Base-by-base conservation (phyloP, 2,329 filamentous ascomycete genomes). In the Reticulascus tulasneorum region DNA sequence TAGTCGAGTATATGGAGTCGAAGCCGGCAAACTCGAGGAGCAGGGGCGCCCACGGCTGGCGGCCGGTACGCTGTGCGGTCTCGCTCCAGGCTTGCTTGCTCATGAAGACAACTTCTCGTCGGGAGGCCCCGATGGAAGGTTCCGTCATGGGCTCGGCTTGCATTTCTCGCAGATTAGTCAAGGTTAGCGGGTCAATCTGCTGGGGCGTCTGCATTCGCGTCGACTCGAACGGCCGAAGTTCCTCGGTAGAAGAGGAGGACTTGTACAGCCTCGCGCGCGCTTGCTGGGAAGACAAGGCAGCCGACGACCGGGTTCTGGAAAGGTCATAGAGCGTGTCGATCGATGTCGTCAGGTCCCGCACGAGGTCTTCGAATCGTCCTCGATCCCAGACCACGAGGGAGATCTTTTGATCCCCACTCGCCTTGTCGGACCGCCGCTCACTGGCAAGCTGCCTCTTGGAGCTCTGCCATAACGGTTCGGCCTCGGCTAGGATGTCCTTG, bases 271-370 rank as follows among this genome's bases (percentile, higher is more conserved):
- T 63, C 51, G 45, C 56, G 43, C 39, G 51, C 29, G 44, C 55
- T 33, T 34, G 50, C 40, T 52, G 51, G 5, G 58, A 51, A 3
- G 59, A 53, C 9, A 59, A 49, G 4, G 61, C 58, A 2, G 60
- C 63, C 1, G 69, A 70, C 1, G 72, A 69, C 15, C 84, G 69
- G 11, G 82, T 83, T 32, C 80, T 67, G 0, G 84, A 88, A 11
- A 90, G 67, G 51, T 89, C 84, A 55, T 86, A 89, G 2, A 91
- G 70, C 0, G 82, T 87, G 58, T 90, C 86, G 55, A 90, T 87
- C 3, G 83, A 87, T 6, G 78, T 77, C 12, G 84, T 89, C 45
- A 90, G 66, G 50, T 90, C 84, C 44, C 75, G 74, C 24, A 89
- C 75, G 11, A 90, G 66, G 49, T 88, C 84, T 49, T 86, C 79